Percentiles rank a stretch among this genome's conserved stretches.
phyloP scores from a whole-genome alignment of 257 asterid genomes.

The Lycium ferocissimum region DNA sequence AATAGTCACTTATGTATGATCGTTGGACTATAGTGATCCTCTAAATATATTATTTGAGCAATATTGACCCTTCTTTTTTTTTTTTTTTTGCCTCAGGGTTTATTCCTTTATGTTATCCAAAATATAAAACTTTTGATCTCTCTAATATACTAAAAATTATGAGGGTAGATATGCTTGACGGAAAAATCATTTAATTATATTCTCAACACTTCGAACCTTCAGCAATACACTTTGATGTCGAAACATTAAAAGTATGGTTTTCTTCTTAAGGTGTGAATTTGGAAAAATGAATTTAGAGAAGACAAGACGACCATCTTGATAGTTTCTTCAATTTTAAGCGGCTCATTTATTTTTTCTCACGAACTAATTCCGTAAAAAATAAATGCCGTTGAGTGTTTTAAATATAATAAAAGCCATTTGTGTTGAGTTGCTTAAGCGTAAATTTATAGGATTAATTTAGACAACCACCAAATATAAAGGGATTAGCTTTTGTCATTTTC shows the following conservation, averaged over 20 bases:
- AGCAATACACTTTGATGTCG: no score
- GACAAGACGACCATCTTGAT: not conserved
- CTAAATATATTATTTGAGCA: not conserved
- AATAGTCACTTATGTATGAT: not conserved
- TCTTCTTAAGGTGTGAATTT: no score
- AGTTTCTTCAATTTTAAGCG: not conserved
- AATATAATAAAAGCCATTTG: not conserved
- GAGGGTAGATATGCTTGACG: not conserved
- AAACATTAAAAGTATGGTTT: not conserved
- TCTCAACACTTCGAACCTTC: no score
- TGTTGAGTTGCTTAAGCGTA: not conserved
- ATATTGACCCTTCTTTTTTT: not conserved
- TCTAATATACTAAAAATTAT: not conserved
- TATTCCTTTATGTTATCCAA: not conserved
- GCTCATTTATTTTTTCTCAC: not conserved
- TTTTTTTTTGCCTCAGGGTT: not conserved
- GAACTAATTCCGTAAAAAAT: not conserved
- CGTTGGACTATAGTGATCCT: not conserved
- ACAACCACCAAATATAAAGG: not conserved
- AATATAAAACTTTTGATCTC: not conserved
- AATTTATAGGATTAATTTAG: not conserved
- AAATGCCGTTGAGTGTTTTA: not conserved
- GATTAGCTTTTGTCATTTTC: not conserved
- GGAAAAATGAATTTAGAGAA: not conserved
- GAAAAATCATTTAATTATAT: no score